Conservation (phyloP, 192 early-diverging fungal species). For the Gaertneriomyces semiglobifer region DNA sequence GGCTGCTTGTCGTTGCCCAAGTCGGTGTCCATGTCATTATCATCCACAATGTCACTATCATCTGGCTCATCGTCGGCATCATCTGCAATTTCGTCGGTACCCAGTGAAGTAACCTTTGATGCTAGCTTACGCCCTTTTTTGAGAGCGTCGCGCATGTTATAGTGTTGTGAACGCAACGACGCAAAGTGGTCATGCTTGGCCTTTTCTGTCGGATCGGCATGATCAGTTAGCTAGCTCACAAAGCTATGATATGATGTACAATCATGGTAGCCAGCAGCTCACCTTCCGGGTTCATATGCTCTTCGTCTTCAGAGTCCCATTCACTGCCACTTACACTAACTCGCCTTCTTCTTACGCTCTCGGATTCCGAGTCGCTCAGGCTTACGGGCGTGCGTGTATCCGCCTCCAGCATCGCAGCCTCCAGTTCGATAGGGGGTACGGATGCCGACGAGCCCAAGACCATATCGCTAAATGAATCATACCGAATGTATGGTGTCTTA, state of each 20-base stretch:
- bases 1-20: too few species aligned
- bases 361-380: too few species aligned
- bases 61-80: constrained; percentile 49
- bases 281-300: constrained; percentile 56
- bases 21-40: constrained; percentile 2
- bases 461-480: constrained; percentile 75
- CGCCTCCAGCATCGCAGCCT: constrained; percentile 23
- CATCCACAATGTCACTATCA: constrained; percentile 34
- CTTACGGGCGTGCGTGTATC: neutral
- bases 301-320: constrained; percentile 50
- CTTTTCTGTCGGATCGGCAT: constrained; percentile 4
- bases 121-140: constrained; percentile 21
- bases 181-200: constrained; percentile 63
- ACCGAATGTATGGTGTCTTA: constrained; percentile 91
- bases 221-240: neutral
- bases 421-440: constrained; percentile 38
- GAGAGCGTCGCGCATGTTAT: constrained; percentile 80
- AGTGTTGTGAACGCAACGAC: constrained; percentile 76
- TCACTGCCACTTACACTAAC: constrained; percentile 22
- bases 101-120: constrained; percentile 2
- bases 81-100: constrained; percentile 36
- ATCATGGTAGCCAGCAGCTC: neutral
- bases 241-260: neutral
- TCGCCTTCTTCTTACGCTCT: too few species aligned
- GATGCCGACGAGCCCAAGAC: constrained; percentile 46